Evolutionary conservation across 2,329 filamentous ascomycete genomes (phyloP).

Genomic region (Macrophomina tecta): DNA sequence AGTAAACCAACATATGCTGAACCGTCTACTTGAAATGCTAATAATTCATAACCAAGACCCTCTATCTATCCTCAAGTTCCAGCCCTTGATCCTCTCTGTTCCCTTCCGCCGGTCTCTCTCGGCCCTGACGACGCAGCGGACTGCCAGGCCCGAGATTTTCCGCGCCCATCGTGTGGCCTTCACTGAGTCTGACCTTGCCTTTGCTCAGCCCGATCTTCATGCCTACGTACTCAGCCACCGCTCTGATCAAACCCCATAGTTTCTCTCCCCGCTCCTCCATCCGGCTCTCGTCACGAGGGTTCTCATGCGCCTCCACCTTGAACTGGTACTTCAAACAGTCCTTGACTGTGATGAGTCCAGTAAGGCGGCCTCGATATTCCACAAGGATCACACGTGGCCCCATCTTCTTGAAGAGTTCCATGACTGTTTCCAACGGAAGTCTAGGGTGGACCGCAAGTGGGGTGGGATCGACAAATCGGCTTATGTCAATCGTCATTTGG

Average conservation of each 20-base stretch:
- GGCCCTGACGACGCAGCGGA: not conserved
- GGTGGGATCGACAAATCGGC: constrained; percentile 85
- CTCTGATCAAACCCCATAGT: constrained; percentile 25
- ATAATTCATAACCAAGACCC: not conserved
- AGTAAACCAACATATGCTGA: not conserved
- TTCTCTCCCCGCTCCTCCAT: constrained; percentile 26
- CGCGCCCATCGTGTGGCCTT: constrained; percentile 13
- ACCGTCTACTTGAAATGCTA: not conserved
- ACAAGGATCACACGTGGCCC: constrained; percentile 91
- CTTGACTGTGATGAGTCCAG: constrained; percentile 91
- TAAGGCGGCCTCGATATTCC: constrained; percentile 83
- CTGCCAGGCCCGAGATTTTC: not conserved
- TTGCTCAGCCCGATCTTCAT: constrained; percentile 9
- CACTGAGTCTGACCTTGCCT: constrained; percentile 26
- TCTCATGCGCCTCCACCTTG: constrained; percentile 87
- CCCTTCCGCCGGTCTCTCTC: not conserved
- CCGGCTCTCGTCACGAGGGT: constrained; percentile 40
- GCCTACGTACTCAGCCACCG: constrained; percentile 21
- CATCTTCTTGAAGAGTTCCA: constrained; percentile 99
- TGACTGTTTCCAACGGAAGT: constrained; percentile 91
- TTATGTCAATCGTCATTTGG: constrained; percentile 74
- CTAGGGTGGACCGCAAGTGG: constrained; percentile 91
- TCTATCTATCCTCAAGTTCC: constrained; percentile 22
- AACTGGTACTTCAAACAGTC: constrained; percentile 98
- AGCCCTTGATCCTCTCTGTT: constrained; percentile 21